Evolutionary conservation across 306 rosid species (phyloP).

Genomic region (Myrica gale): DNA sequence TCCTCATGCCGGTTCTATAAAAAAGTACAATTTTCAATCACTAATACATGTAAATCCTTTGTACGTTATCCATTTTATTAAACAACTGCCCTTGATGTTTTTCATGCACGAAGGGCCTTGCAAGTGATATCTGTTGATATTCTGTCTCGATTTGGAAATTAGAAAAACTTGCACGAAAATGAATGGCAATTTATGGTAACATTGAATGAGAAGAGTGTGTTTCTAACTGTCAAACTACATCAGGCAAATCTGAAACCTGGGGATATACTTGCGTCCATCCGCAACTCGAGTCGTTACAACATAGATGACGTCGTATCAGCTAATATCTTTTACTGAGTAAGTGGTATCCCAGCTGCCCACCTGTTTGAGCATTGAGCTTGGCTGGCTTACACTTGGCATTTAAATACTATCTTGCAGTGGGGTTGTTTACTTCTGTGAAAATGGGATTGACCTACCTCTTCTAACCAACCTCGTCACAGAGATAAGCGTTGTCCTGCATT

Average conservation of each 20-base stretch:
- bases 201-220: not conserved
- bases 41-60: not conserved
- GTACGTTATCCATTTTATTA: too few relatives aligned
- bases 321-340: not conserved
- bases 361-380: not conserved
- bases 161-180: not conserved
- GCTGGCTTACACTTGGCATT: not conserved
- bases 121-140: not conserved
- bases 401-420: not conserved
- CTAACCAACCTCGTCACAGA: not conserved
- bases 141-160: not conserved
- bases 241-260: not conserved
- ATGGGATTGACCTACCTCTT: not conserved
- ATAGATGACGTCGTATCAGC: not conserved
- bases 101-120: not conserved
- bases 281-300: not conserved
- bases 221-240: not conserved
- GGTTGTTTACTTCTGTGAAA: not conserved
- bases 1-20: not conserved
- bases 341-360: not conserved
- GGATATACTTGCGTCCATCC: not conserved
- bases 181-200: not conserved
- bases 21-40: not conserved
- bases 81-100: not conserved
- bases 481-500: not conserved